Evolutionary conservation across 495 filamentous ascomycete species (phyloP), one percentile per base, ranked within the genome.

Genomic region (Echria macrotheca): DNA sequence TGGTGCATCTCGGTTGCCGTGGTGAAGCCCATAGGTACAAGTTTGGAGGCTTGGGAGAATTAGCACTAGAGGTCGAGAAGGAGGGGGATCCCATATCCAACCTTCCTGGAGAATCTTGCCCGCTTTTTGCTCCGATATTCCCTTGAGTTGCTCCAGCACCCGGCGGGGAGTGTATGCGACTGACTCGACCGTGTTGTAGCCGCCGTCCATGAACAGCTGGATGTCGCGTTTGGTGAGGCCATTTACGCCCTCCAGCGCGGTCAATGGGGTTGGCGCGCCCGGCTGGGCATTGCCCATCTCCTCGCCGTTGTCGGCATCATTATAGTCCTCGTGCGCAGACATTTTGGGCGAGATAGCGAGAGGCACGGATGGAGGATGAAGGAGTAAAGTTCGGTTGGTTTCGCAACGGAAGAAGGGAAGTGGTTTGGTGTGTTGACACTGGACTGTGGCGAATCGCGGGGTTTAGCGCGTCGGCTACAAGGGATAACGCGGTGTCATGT

Each of bases 1-100:
- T 88, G 88, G 59, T 98, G 93, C 94, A 98, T 98, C 70, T 98
- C 93, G 0, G 93, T 98, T n/a, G 93, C 93, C 0, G 93, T 98
- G 5, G 93, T 98, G 63, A 98, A 98, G 8, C 93, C 93, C 89
- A 98, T 95, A 0, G 93, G 93, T 0, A 98, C 93, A 31, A 96
- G 77, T 66, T 96, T 97, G 12, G 89, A 88, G 19, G 91, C 93
- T 94, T 57, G 49, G 37, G 17, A 56, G 11, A 49, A 43, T 58
- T 57, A 56, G 48, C n/a, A 28, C 37, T 8, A 17, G 44, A 11
- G 1, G 17, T 11, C 9, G 47, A 7, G 11, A 6, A n/a, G 10
- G 2, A 4, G 18, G 18, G 29, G 0, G 24, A 25, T n/a, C 0
- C 12, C 5, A 15, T 10, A 54, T 7, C 64, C 59, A 66, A 89